Percentiles rank a stretch among this genome's conserved stretches.
phyloP scores from a whole-genome alignment of 129 eudicot genomes.

The Pulicaria dysenterica region DNA sequence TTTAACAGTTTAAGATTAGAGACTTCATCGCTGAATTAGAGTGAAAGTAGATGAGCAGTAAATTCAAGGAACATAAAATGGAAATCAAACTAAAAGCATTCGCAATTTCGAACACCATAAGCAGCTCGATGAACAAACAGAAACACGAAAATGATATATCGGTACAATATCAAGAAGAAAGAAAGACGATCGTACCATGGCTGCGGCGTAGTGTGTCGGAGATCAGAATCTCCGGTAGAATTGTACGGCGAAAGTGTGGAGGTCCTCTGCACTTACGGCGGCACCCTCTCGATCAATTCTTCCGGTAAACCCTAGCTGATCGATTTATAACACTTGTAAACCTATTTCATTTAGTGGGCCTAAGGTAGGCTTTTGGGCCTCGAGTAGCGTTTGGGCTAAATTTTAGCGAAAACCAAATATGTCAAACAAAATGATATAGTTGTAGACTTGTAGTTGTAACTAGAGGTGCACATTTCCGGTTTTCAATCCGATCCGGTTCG shows the following conservation, averaged over 20 bases:
- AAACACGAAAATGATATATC: not conserved
- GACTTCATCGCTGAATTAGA: no score
- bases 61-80: not conserved
- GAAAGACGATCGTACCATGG: constrained; percentile 22
- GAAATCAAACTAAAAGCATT: not conserved
- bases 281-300: not conserved
- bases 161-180: not conserved
- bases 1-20: no score
- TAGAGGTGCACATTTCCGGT: no score
- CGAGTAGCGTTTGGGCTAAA: no score
- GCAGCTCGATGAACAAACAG: not conserved
- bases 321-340: constrained; percentile 4
- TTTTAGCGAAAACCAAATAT: no score
- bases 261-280: not conserved
- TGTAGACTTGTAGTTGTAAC: no score
- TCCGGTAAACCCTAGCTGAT: constrained; percentile 23
- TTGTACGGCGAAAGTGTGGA: constrained; percentile 11
- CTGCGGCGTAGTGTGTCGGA: not conserved
- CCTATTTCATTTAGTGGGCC: constrained; percentile 15
- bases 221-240: constrained; percentile 19
- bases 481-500: no score
- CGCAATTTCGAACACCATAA: not conserved
- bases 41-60: no score
- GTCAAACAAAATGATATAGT: no score
- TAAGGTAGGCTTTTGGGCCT: not conserved